These are phyloP conservation scores for Toxoplasma gondii DNA, from an alignment of 169 alveolate genomes.

Conservation along the genomic window DNA sequence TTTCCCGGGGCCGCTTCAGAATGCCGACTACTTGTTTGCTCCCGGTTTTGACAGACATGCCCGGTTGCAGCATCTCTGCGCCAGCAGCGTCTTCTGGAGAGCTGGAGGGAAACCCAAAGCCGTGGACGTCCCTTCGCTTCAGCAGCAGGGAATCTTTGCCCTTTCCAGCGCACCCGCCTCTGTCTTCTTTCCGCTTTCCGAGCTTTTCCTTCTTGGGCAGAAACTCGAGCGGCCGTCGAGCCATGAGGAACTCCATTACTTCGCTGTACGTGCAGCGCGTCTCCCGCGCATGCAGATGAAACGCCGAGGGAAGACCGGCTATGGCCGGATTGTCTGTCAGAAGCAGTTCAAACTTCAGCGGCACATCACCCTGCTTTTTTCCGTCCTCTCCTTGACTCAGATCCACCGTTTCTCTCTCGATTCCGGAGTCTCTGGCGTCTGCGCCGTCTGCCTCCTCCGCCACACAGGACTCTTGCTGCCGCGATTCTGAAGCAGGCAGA, in stretches of 20 bases:
- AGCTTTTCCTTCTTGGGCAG: neutral
- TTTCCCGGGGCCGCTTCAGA: conserved; percentile 4
- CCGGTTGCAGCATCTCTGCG: neutral
- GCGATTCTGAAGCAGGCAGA: neutral
- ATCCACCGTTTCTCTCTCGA: neutral
- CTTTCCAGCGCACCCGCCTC: neutral
- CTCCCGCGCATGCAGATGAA: neutral
- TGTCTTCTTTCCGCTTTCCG: neutral
- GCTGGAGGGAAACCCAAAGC: neutral
- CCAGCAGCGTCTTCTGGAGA: neutral
- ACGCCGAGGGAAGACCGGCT: neutral
- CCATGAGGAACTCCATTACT: neutral
- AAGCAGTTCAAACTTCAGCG: conserved; percentile 4
- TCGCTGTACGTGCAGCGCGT: neutral
- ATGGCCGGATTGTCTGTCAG: conserved; percentile 26
- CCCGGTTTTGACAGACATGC: conserved; percentile 12
- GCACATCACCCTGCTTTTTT: neutral
- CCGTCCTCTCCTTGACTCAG: neutral
- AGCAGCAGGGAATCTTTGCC: neutral
- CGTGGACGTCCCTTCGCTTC: neutral
- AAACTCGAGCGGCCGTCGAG: neutral
- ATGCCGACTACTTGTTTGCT: neutral
- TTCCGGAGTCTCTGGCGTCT: neutral
- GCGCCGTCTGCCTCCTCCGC: neutral
- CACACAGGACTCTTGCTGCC: neutral